phyloP scores from a whole-genome alignment of 495 filamentous ascomycete genomes.

The Daldinia bambusicola region DNA sequence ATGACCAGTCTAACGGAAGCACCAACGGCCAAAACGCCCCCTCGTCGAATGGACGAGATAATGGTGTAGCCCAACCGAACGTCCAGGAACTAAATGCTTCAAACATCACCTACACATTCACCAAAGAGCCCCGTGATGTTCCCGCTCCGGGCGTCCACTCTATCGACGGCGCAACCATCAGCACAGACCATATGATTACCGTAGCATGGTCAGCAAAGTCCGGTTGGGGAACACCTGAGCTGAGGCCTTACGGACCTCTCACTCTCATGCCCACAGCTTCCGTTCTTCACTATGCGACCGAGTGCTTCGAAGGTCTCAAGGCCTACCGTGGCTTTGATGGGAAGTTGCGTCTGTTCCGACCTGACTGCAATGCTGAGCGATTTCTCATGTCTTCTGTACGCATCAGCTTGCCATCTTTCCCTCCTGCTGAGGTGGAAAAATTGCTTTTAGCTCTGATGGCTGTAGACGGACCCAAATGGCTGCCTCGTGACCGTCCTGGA shows the following conservation, averaged over 20 bases:
- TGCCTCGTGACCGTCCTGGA: constrained; percentile 73
- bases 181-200: constrained; percentile 93
- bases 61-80: constrained; percentile 44
- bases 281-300: constrained; percentile 89
- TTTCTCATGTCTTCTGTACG: constrained; percentile 77
- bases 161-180: constrained; percentile 64
- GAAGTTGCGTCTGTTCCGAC: constrained; percentile 85
- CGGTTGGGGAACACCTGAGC: constrained; percentile 82
- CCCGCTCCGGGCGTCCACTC: constrained; percentile 65
- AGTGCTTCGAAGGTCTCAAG: constrained; percentile 94
- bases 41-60: constrained; percentile 39
- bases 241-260: constrained; percentile 83
- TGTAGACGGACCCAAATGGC: constrained; percentile 79
- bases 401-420: constrained; percentile 81
- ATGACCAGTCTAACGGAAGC: constrained; percentile 23
- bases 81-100: constrained; percentile 72
- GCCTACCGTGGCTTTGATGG: constrained; percentile 85
- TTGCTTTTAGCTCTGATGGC: constrained; percentile 77
- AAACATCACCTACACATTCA: constrained; percentile 73
- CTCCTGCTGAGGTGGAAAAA: constrained; percentile 74
- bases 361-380: constrained; percentile 77
- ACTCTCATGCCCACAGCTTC: constrained; percentile 84
- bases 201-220: constrained; percentile 70
- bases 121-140: constrained; percentile 72
- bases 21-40: constrained; percentile 29